Conservation (phyloP, 2,329 filamentous ascomycete species). For the Trichophyton simii region DNA sequence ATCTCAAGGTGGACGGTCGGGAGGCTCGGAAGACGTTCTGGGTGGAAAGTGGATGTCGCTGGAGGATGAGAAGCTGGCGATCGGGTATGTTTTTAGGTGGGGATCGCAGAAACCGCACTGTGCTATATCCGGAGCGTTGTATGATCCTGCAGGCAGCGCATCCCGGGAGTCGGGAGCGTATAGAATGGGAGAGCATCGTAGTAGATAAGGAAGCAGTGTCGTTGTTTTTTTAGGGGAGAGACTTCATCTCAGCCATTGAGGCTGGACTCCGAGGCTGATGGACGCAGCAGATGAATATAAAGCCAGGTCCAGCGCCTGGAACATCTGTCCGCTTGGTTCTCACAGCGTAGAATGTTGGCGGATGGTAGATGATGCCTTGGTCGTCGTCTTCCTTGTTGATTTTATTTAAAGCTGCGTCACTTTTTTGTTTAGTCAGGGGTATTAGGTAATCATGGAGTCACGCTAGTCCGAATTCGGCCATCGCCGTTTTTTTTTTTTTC, state of each 20-base stretch:
- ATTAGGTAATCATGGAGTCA: neutral
- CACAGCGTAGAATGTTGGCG: neutral
- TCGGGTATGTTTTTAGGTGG: neutral
- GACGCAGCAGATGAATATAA: neutral
- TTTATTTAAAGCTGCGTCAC: neutral
- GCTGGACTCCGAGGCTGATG: neutral
- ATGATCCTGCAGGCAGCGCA: neutral
- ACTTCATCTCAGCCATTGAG: conserved; percentile 2
- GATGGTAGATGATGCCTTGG: neutral
- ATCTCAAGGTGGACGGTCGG: neutral
- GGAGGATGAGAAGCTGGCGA: neutral
- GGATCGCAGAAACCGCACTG: no score
- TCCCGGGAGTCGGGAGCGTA: conserved; percentile 1
- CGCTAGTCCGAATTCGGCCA: neutral
- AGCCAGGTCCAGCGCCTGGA: neutral
- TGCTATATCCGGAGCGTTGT: neutral
- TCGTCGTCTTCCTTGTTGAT: neutral
- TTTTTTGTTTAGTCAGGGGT: conserved; percentile 2
- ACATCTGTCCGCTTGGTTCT: neutral
- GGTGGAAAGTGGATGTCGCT: neutral
- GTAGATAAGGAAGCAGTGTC: neutral
- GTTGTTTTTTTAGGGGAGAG: neutral
- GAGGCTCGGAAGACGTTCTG: neutral
- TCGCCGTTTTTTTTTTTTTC: neutral
- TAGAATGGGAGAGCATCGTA: neutral